Evolutionary conservation across 108 stramenopile species (phyloP).

Genomic region (Thalassiosira profunda): DNA sequence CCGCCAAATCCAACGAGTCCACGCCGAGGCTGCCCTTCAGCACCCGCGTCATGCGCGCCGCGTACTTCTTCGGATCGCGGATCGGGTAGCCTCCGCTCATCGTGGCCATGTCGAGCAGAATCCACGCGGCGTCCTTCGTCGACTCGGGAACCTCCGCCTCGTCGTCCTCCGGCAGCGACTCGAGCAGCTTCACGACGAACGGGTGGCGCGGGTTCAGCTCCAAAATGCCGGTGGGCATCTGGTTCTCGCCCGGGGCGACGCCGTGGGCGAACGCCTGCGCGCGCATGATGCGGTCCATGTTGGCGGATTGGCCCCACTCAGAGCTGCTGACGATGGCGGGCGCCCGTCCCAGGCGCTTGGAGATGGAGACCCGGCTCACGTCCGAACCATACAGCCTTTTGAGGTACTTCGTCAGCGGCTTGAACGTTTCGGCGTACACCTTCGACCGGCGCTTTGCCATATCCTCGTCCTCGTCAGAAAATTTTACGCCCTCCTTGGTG

Average conservation of each 20-base stretch:
- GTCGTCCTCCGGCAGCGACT: constrained; percentile 72
- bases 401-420: constrained; percentile 96
- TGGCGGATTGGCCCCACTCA: constrained; percentile 96
- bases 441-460: constrained; percentile 92
- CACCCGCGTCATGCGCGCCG: constrained; percentile 85
- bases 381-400: constrained; percentile 92
- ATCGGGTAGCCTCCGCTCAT: constrained; percentile 96
- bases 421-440: constrained; percentile 95
- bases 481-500: constrained; percentile 96
- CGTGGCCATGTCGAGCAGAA: constrained; percentile 97
- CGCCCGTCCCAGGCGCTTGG: constrained; percentile 88
- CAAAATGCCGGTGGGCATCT: constrained; percentile 82
- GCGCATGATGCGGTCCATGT: constrained; percentile 99
- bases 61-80: constrained; percentile 86
- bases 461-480: constrained; percentile 98
- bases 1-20: constrained; percentile 83
- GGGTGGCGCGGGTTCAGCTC: constrained; percentile 99
- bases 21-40: constrained; percentile 83
- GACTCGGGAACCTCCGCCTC: constrained; percentile 76
- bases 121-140: constrained; percentile 90
- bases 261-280: constrained; percentile 95
- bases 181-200: constrained; percentile 93
- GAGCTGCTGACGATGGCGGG: constrained; percentile 95
- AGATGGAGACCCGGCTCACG: constrained; percentile 90
- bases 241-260: constrained; percentile 46